Evolutionary conservation across 306 rosid genomes (phyloP).

Genomic region (Cotoneaster glaucophyllus): DNA sequence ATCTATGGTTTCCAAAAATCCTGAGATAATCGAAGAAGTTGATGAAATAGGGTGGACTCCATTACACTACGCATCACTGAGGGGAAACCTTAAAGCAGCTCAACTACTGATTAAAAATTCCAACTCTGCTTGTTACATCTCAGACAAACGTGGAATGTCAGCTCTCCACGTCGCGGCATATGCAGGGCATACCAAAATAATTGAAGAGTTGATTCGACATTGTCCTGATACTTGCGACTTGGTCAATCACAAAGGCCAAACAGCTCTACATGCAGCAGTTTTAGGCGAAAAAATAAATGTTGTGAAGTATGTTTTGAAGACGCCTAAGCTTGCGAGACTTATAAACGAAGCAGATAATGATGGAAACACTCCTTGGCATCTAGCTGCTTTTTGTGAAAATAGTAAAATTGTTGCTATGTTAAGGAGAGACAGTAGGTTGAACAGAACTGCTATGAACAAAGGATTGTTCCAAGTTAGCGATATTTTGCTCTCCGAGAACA

Average conservation of each 20-base stretch:
- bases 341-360: slow-evolving; percentile 9
- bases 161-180: slow-evolving; percentile 13
- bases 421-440: no score
- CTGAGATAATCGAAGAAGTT: background rate
- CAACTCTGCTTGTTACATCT: background rate
- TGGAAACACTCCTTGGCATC: slow-evolving; percentile 18
- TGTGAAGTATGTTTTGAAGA: background rate
- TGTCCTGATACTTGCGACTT: slow-evolving; percentile 8
- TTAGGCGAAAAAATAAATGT: background rate
- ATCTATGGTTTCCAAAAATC: background rate
- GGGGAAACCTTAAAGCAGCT: background rate
- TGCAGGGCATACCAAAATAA: background rate
- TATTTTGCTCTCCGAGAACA: no score
- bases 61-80: slow-evolving; percentile 12
- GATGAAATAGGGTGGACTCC: slow-evolving; percentile 20
- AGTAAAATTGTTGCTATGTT: background rate
- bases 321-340: background rate
- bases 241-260: background rate
- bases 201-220: background rate
- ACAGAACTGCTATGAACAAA: no score
- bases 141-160: slow-evolving; percentile 5
- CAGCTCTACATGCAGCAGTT: slow-evolving; percentile 11
- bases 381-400: slow-evolving; percentile 4
- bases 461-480: no score
- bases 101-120: background rate